Percentiles rank a stretch among this genome's conserved stretches.
Conservation (phyloP, 306 rosid species). For the Fragaria ananassa region DNA sequence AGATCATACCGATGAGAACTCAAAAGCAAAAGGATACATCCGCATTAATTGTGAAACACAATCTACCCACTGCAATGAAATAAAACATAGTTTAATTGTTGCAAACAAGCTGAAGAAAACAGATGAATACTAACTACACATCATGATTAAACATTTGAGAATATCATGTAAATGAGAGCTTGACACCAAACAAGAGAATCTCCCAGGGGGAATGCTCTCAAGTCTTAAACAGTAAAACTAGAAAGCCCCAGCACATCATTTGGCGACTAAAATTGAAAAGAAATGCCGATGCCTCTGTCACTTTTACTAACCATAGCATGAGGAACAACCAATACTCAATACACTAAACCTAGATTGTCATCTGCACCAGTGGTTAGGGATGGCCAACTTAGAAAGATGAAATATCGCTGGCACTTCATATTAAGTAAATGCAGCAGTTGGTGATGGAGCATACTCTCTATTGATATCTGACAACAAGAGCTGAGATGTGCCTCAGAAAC, state of each 20-base stretch:
- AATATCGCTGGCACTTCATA: neutral
- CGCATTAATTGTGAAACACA: conserved; percentile 90
- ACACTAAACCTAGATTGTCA: neutral
- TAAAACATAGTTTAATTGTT: conserved; percentile 14
- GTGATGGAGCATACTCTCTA: neutral
- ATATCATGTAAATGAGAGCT: neutral
- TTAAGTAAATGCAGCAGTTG: neutral
- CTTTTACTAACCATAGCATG: neutral
- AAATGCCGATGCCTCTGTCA: neutral
- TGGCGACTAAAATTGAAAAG: neutral
- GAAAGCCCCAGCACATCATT: neutral
- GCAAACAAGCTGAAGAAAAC: neutral
- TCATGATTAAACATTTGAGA: neutral
- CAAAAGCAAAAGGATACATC: conserved; percentile 94
- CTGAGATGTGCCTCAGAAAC: neutral
- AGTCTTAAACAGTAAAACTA: neutral
- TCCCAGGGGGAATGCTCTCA: neutral
- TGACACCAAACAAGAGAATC: neutral
- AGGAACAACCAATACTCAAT: neutral
- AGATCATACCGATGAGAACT: conserved; percentile 80
- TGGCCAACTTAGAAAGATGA: neutral
- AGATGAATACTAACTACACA: too few relatives aligned
- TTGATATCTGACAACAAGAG: neutral
- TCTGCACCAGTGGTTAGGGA: neutral
- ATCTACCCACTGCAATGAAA: conserved; percentile 84